These are phyloP conservation scores for Quambalaria eucalypti DNA, from an alignment of 1,284 basidiomycete species.

Conservation along the genomic window DNA sequence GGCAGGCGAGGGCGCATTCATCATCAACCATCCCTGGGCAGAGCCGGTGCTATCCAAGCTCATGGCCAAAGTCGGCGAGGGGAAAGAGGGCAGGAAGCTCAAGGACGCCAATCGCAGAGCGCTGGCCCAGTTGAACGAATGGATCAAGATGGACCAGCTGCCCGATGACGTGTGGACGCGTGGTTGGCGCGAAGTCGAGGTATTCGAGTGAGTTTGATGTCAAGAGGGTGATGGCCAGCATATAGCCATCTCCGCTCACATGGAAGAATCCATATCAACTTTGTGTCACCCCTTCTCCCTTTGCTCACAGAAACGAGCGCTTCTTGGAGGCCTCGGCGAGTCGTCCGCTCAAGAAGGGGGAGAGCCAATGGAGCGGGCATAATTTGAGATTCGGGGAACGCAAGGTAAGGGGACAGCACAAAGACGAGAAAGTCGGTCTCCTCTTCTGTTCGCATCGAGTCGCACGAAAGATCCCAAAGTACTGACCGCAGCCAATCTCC, in stretches of 20 bases:
- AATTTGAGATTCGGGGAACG: conserved; percentile 21
- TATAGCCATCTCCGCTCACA: no score
- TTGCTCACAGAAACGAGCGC: no score
- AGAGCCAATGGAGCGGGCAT: conserved; percentile 24
- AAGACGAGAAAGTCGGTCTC: no score
- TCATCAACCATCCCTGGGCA: conserved; percentile 42
- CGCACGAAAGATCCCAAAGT: not conserved
- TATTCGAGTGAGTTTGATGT: conserved; percentile 40
- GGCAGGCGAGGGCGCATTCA: conserved; percentile 39
- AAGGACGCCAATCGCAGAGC: not conserved
- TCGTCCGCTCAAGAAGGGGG: conserved; percentile 1
- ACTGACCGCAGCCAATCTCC: not conserved
- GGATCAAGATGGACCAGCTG: conserved; percentile 38
- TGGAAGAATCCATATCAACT: no score
- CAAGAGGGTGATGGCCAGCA: no score
- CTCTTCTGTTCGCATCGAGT: not conserved
- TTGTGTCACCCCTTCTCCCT: no score
- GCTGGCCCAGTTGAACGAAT: conserved; percentile 23
- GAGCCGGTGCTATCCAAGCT: conserved; percentile 30
- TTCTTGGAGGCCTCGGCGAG: not conserved
- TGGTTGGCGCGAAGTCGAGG: conserved; percentile 41
- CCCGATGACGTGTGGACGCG: conserved; percentile 38
- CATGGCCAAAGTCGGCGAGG: conserved; percentile 8
- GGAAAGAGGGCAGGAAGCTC: conserved; percentile 15
- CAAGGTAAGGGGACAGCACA: no score